These are phyloP conservation scores for Colletotrichum gloeosporioides DNA, from an alignment of 2,329 filamentous ascomycete genomes.

Conservation along the genomic window DNA sequence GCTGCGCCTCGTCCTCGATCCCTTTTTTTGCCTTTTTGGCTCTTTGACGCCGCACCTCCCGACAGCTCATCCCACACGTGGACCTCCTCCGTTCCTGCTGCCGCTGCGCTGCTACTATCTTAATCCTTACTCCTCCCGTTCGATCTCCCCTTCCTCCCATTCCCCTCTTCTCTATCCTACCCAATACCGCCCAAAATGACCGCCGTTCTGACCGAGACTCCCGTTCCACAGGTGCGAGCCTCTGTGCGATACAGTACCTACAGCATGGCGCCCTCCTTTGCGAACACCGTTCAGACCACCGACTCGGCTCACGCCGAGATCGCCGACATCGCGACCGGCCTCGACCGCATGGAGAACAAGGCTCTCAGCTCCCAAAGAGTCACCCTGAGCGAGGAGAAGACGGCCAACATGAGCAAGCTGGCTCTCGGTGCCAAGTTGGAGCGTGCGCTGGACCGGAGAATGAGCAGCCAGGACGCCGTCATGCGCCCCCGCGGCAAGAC, in stretches of 20 bases:
- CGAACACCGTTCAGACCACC: slow-evolving; percentile 57
- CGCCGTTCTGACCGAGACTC: slow-evolving; percentile 5
- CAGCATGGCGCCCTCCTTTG: slow-evolving; percentile 66
- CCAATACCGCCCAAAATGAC: background rate
- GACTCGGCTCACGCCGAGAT: slow-evolving; percentile 65
- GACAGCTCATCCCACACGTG: background rate
- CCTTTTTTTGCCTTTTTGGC: background rate
- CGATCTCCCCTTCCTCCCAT: slow-evolving; percentile 5
- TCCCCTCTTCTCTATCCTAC: background rate
- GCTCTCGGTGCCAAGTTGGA: slow-evolving; percentile 91
- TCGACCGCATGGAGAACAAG: slow-evolving; percentile 90
- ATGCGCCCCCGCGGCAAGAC: slow-evolving; percentile 65
- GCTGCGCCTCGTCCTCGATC: background rate
- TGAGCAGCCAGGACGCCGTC: slow-evolving; percentile 88
- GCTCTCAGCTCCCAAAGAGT: slow-evolving; percentile 84
- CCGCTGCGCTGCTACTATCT: background rate
- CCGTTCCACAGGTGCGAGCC: slow-evolving; percentile 48
- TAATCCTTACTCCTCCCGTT: slow-evolving; percentile 7
- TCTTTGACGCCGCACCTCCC: slow-evolving; percentile 2
- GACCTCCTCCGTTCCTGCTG: slow-evolving; percentile 5
- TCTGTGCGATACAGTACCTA: slow-evolving; percentile 66
- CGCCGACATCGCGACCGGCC: slow-evolving; percentile 75
- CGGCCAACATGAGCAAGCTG: slow-evolving; percentile 81
- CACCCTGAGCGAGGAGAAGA: slow-evolving; percentile 78
- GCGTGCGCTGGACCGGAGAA: slow-evolving; percentile 82